A percentile compares a stretch with the other conserved stretches of the same genome.
These are phyloP conservation scores for Lasiodiplodia gonubiensis DNA, from an alignment of 2,329 filamentous ascomycete species.

Conservation along the genomic window DNA sequence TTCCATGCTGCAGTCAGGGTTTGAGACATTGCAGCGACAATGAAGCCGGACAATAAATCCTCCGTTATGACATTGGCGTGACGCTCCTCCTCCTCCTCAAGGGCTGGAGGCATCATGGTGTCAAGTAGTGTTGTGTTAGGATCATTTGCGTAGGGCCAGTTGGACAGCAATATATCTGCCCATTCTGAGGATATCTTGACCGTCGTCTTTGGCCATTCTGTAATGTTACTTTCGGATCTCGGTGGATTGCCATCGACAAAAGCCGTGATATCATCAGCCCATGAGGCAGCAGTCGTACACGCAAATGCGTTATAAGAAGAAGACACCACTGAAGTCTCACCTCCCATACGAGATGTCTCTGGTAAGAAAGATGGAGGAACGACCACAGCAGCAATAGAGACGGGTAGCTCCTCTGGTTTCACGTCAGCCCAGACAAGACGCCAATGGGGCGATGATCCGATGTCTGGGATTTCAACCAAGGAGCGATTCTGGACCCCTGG, in stretches of 20 bases:
- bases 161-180: background rate
- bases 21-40: background rate
- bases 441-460: background rate
- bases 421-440: background rate
- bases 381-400: background rate
- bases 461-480: accelerated
- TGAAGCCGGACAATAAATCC: background rate
- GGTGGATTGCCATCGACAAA: no score
- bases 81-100: background rate
- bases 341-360: no score
- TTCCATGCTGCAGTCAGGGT: background rate
- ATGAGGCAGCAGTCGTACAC: background rate
- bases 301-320: background rate
- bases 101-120: background rate
- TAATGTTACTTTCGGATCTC: background rate
- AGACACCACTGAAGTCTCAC: accelerated
- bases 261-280: background rate
- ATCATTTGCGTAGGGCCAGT: background rate
- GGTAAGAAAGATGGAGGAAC: background rate
- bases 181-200: background rate
- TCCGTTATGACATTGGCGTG: background rate
- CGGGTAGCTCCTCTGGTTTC: background rate
- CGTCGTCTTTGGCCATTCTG: background rate
- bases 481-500: background rate
- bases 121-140: background rate